Evolutionary conservation across 805 yeast species (phyloP).

Genomic region (Blastobotrys terrestris): DNA sequence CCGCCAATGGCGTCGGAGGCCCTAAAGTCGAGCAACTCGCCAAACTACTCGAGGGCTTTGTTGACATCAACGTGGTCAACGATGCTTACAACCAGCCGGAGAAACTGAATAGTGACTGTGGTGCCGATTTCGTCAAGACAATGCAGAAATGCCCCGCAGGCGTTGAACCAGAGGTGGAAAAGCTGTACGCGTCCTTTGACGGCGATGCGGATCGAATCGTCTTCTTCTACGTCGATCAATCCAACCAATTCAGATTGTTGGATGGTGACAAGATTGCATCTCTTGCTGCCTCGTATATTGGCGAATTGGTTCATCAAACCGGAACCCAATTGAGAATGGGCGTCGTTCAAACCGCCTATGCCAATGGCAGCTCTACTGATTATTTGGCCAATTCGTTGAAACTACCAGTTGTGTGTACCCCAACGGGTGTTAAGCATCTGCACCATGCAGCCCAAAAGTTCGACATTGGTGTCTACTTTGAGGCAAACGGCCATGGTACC

Average conservation of each 20-base stretch:
- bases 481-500: constrained; percentile 99
- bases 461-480: constrained; percentile 92
- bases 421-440: constrained; percentile 94
- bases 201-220: constrained; percentile 97
- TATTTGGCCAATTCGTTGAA: constrained; percentile 55
- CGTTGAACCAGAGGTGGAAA: constrained; percentile 34
- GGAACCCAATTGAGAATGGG: constrained; percentile 48
- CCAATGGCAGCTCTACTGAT: constrained; percentile 85
- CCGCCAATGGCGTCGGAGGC: constrained; percentile 97
- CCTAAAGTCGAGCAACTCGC: constrained; percentile 54
- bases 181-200: constrained; percentile 78
- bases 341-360: constrained; percentile 96
- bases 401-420: constrained; percentile 79
- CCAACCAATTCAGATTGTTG: constrained; percentile 36
- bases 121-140: constrained; percentile 94
- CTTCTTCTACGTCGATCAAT: constrained; percentile 44
- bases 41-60: constrained; percentile 33
- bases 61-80: constrained; percentile 45
- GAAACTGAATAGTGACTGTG: constrained; percentile 70
- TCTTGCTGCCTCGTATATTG: constrained; percentile 61
- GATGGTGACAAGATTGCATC: constrained; percentile 96
- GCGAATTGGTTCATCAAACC: constrained; percentile 42
- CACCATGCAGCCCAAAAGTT: constrained; percentile 85
- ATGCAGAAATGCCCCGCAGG: constrained; percentile 71
- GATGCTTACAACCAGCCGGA: constrained; percentile 47